Percentiles rank a stretch among this genome's conserved stretches.
phyloP scores from a whole-genome alignment of 345 rosid species.

The Eutrema heterophyllum region DNA sequence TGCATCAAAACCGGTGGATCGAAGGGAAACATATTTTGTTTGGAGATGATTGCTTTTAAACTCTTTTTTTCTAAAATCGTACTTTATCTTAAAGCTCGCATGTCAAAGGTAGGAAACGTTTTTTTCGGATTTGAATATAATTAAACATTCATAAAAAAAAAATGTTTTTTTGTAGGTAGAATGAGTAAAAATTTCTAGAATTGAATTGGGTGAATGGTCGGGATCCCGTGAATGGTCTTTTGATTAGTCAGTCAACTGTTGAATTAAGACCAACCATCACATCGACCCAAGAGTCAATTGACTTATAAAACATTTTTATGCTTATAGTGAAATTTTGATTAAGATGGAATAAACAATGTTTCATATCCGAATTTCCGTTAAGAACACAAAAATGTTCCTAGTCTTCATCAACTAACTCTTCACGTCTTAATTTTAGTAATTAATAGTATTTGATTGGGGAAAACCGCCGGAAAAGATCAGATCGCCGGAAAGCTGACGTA shows the following conservation, averaged over 20 bases:
- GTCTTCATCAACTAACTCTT: conserved; percentile 13
- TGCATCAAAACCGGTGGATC: no score
- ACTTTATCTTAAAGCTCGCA: no score
- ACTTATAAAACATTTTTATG: neutral
- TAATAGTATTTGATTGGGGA: conserved; percentile 57
- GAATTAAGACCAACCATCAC: neutral
- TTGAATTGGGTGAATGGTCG: neutral
- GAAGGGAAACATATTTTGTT: no score
- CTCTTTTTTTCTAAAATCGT: no score
- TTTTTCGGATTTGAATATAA: no score
- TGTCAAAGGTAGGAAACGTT: no score
- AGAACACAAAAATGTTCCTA: neutral
- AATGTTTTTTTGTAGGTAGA: no score
- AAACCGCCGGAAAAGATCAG: conserved; percentile 84
- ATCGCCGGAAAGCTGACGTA: conserved; percentile 69
- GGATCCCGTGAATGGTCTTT: neutral
- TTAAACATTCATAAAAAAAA: no score
- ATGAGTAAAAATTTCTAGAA: neutral
- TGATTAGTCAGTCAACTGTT: neutral
- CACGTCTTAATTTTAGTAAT: conserved; percentile 9
- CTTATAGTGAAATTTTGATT: neutral
- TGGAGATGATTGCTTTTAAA: no score
- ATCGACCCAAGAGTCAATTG: neutral
- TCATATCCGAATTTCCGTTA: neutral
- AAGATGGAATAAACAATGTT: neutral